These are phyloP conservation scores for Cystobasidium ongulense DNA, from an alignment of 768 basidiomycete species.

Conservation along the genomic window DNA sequence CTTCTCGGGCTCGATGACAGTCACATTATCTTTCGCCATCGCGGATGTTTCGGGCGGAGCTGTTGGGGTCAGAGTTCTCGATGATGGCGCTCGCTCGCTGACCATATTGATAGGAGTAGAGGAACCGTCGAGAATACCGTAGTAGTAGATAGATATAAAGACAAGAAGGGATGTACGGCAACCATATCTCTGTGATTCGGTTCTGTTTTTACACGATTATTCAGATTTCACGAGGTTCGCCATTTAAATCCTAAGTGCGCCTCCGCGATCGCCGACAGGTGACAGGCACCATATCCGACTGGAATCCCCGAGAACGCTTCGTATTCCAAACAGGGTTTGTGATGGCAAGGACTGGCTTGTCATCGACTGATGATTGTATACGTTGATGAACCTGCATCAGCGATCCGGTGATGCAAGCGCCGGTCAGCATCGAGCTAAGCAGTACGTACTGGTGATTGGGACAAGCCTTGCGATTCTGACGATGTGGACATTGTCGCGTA, in stretches of 20 bases:
- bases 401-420: no score
- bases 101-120: not conserved
- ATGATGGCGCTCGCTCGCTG: not conserved
- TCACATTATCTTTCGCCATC: not conserved
- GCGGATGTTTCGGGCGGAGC: not conserved
- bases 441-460: no score
- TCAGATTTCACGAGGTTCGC: not conserved
- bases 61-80: slow-evolving; percentile 2
- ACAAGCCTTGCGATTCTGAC: no score
- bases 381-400: no score
- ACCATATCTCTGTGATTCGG: no score
- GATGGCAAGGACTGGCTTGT: no score
- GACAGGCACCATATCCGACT: no score
- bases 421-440: no score
- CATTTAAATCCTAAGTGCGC: not conserved
- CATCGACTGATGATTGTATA: no score
- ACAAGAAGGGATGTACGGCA: not conserved
- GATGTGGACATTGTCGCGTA: no score
- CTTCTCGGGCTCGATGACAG: not conserved
- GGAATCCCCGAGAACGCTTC: no score
- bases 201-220: not conserved
- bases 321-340: no score
- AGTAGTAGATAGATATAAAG: not conserved
- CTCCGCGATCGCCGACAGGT: not conserved
- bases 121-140: not conserved